Conservation (phyloP, 2,329 filamentous ascomycete species). For the Thelonectria olida region DNA sequence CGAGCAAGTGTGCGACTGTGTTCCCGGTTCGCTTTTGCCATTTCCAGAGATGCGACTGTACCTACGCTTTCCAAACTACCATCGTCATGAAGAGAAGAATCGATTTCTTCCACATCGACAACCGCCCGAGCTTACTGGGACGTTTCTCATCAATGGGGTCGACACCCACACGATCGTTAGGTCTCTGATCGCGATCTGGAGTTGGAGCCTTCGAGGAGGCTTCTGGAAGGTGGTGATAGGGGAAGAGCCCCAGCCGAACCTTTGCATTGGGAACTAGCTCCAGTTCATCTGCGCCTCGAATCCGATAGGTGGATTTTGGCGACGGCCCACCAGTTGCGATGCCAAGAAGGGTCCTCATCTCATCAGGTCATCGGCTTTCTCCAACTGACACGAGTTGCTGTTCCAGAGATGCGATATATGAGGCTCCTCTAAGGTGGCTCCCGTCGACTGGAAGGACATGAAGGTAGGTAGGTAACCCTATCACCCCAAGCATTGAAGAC, state of each 20-base stretch:
- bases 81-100: background rate
- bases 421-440: constrained; percentile 11
- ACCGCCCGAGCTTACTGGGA: background rate
- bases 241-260: constrained; percentile 23
- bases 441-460: background rate
- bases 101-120: background rate
- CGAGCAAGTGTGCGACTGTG: constrained; percentile 15
- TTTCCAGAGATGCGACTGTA: background rate
- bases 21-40: background rate
- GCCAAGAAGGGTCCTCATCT: constrained; percentile 41
- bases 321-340: constrained; percentile 27
- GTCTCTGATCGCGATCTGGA: constrained; percentile 27
- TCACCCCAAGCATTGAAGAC: background rate
- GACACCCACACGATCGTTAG: constrained; percentile 5
- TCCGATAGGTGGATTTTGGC: constrained; percentile 40
- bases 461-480: background rate
- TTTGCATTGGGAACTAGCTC: constrained; percentile 23
- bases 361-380: constrained; percentile 17
- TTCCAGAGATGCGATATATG: constrained; percentile 14
- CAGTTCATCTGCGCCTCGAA: constrained; percentile 13
- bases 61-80: background rate
- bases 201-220: constrained; percentile 32
- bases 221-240: constrained; percentile 37
- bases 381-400: constrained; percentile 21
- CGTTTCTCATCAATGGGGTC: background rate